A percentile compares a stretch with the other conserved stretches of the same genome.
These are phyloP conservation scores for Colletotrichum sp. DNA, from an alignment of 2,329 filamentous ascomycete species.

Conservation along the genomic window DNA sequence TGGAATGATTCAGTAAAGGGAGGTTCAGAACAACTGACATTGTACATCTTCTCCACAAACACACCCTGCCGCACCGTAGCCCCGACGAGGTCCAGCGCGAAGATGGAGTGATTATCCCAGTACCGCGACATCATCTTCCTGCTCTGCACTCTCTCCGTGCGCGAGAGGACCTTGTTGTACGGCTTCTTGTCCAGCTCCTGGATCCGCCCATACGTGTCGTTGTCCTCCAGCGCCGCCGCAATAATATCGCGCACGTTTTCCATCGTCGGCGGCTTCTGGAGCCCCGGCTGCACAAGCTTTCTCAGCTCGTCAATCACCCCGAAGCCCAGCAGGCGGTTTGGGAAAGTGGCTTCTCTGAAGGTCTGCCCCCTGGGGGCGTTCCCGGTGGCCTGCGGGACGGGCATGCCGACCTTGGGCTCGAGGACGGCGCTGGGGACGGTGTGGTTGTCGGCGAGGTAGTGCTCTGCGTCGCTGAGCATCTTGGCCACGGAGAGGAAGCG, in stretches of 20 bases:
- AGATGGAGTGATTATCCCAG: constrained; percentile 69
- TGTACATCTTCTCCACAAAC: constrained; percentile 75
- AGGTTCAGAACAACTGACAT: constrained; percentile 28
- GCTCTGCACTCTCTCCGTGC: constrained; percentile 29
- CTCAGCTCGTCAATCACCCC: constrained; percentile 47
- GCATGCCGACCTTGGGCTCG: constrained; percentile 53
- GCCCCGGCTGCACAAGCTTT: constrained; percentile 36
- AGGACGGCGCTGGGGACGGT: constrained; percentile 75
- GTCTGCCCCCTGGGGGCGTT: constrained; percentile 27
- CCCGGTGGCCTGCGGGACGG: constrained; percentile 33
- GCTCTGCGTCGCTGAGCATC: constrained; percentile 60
- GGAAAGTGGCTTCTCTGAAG: constrained; percentile 46
- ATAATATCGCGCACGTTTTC: constrained; percentile 54
- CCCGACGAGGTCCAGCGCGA: constrained; percentile 68
- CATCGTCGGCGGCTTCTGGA: constrained; percentile 46
- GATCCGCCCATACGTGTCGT: not conserved
- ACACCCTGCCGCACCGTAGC: constrained; percentile 69
- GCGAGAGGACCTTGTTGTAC: constrained; percentile 27
- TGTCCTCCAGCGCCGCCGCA: constrained; percentile 46
- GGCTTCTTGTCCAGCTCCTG: not conserved
- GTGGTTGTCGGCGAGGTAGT: constrained; percentile 46
- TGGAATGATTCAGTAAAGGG: fast-evolving
- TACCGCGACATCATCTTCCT: constrained; percentile 74
- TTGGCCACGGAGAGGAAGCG: constrained; percentile 65
- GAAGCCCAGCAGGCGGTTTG: constrained; percentile 59